Percentiles rank a stretch among this genome's conserved stretches.
phyloP scores from a whole-genome alignment of 2,329 filamentous ascomycete genomes.

The Hymenotorrendiella dingleyae region DNA sequence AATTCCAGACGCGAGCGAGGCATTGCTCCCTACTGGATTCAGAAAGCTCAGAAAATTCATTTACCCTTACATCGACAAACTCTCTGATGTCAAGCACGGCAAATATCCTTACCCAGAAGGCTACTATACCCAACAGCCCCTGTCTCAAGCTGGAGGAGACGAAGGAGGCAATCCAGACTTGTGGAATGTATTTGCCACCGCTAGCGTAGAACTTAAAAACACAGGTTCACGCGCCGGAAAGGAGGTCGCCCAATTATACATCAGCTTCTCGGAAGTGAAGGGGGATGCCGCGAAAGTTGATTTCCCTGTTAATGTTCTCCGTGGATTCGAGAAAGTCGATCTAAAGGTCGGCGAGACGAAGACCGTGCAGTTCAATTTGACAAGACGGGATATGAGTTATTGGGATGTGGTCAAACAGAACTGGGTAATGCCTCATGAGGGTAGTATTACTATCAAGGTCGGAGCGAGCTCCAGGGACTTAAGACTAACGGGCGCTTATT shows the following conservation, averaged over 20 bases:
- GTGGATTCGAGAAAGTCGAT: slow-evolving; percentile 65
- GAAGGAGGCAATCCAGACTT: slow-evolving; percentile 51
- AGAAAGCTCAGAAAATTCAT: slow-evolving; percentile 56
- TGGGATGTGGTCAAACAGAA: slow-evolving; percentile 64
- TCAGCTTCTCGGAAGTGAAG: slow-evolving; percentile 34
- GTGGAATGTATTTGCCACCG: slow-evolving; percentile 49
- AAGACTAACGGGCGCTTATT: slow-evolving; percentile 26
- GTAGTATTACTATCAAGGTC: slow-evolving; percentile 36
- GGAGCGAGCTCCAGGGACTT: slow-evolving; percentile 35
- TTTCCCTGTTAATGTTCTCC: slow-evolving; percentile 61
- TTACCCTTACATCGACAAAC: slow-evolving; percentile 50
- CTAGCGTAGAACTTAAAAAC: slow-evolving; percentile 52
- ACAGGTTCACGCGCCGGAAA: slow-evolving; percentile 46
- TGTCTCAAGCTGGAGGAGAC: slow-evolving; percentile 56
- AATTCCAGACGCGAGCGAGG: slow-evolving; percentile 44
- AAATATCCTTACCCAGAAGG: slow-evolving; percentile 37
- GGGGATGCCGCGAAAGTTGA: slow-evolving; percentile 33
- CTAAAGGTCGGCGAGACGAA: slow-evolving; percentile 47
- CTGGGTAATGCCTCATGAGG: slow-evolving; percentile 55
- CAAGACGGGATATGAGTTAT: slow-evolving; percentile 63
- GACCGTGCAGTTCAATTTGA: slow-evolving; percentile 52
- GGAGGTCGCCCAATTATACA: slow-evolving; percentile 52
- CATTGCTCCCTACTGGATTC: slow-evolving; percentile 52
- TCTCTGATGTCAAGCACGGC: slow-evolving; percentile 33
- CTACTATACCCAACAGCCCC: slow-evolving; percentile 40